These are phyloP conservation scores for Monoraphidium neglectum DNA, from an alignment of 139 green algal genomes.

Conservation along the genomic window DNA sequence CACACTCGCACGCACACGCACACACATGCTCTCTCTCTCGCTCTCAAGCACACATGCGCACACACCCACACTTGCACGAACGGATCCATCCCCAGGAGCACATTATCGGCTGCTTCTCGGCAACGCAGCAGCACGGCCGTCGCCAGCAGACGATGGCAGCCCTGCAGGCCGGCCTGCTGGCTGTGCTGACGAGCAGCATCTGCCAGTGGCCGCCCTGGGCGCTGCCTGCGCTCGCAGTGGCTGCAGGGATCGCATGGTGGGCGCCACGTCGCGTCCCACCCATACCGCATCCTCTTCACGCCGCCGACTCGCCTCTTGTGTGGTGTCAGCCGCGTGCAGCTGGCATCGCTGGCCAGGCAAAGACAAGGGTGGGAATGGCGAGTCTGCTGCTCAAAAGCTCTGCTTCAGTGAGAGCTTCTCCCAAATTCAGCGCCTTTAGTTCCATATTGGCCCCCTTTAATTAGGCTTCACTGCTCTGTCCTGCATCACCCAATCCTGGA, in stretches of 20 bases:
- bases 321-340: not conserved
- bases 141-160: constrained; percentile 1
- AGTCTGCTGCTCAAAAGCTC: not conserved
- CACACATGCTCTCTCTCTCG: not conserved
- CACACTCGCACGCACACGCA: not conserved
- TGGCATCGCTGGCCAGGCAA: not conserved
- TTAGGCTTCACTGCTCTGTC: no score
- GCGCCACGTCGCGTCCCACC: not conserved
- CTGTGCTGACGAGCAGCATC: not conserved
- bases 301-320: not conserved
- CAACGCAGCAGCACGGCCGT: not conserved
- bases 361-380: not conserved
- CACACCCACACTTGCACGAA: not conserved
- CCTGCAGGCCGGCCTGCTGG: not conserved
- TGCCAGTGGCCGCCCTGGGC: not conserved
- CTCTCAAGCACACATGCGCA: not conserved
- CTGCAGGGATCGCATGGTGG: not conserved
- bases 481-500: no score
- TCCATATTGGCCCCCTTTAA: no score
- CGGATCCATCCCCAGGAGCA: constrained; percentile 10
- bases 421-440: not conserved
- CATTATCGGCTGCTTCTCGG: constrained; percentile 1
- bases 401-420: not conserved
- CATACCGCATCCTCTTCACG: constrained; percentile 2
- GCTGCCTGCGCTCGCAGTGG: not conserved